These are phyloP conservation scores for Graphilbum sp. DNA, from an alignment of 2,329 filamentous ascomycete species.

Conservation along the genomic window DNA sequence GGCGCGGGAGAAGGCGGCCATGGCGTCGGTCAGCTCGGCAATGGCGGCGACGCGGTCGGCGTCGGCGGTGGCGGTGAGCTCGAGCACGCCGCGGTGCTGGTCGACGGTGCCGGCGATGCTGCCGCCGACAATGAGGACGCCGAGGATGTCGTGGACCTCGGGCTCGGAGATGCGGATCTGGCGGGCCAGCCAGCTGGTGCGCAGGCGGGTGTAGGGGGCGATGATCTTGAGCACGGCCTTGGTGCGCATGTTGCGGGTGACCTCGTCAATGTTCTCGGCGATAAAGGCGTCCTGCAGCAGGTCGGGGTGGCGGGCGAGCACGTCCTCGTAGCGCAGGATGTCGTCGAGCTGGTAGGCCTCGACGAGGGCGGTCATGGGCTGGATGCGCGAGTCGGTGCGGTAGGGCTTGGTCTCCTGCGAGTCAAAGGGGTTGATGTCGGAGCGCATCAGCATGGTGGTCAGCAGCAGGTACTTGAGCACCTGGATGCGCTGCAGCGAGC, in stretches of 20 bases:
- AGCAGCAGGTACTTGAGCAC: slow-evolving; percentile 94
- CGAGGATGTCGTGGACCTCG: slow-evolving; percentile 91
- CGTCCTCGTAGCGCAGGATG: slow-evolving; percentile 77
- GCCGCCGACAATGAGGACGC: slow-evolving; percentile 81
- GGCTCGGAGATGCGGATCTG: slow-evolving; percentile 70
- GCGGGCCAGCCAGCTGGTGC: slow-evolving; percentile 70
- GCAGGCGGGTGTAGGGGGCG: slow-evolving; percentile 87
- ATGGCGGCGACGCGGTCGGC: slow-evolving; percentile 59
- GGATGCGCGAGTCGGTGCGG: slow-evolving; percentile 85
- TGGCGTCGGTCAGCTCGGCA: slow-evolving; percentile 52
- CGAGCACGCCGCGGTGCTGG: slow-evolving; percentile 68
- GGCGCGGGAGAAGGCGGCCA: slow-evolving; percentile 51
- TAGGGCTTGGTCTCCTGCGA: slow-evolving; percentile 98
- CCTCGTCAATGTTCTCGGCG: slow-evolving; percentile 96
- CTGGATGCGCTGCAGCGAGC: slow-evolving; percentile 88
- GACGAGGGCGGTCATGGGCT: slow-evolving; percentile 92
- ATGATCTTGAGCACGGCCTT: slow-evolving; percentile 90
- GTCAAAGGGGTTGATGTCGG: slow-evolving; percentile 96
- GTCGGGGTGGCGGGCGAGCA: slow-evolving; percentile 75
- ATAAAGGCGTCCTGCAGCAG: slow-evolving; percentile 89
- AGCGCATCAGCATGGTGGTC: slow-evolving; percentile 97
- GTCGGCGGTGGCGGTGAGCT: slow-evolving; percentile 60
- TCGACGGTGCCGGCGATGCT: slow-evolving; percentile 80
- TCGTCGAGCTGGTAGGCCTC: slow-evolving; percentile 94
- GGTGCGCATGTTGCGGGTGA: slow-evolving; percentile 94